Conservation (phyloP, 441 rosid species). For the Adansonia grandidieri region DNA sequence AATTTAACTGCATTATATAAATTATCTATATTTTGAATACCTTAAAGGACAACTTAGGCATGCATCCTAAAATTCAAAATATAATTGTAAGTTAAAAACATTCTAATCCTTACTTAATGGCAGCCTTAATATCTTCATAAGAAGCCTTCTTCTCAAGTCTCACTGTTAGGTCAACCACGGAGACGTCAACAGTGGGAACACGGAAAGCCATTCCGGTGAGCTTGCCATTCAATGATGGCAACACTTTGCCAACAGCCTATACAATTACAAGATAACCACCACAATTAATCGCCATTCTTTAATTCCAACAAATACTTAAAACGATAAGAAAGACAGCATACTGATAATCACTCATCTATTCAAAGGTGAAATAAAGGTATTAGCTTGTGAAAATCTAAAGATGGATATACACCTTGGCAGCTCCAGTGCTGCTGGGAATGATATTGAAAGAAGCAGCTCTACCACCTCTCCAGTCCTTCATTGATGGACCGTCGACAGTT, state of each 20-base stretch:
- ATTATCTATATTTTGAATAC: neutral
- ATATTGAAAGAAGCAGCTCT: constrained; percentile 97
- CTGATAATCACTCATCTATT: too few relatives aligned
- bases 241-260: constrained; percentile 79
- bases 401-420: constrained; percentile 65
- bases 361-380: neutral
- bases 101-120: constrained; percentile 55
- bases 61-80: neutral
- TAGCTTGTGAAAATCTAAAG: neutral
- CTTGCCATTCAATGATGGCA: constrained; percentile 75
- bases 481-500: constrained; percentile 84
- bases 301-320: neutral
- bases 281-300: neutral
- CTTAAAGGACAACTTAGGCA: neutral
- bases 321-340: neutral
- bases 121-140: constrained; percentile 73
- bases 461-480: constrained; percentile 97
- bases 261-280: constrained; percentile 18
- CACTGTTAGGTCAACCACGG: constrained; percentile 83
- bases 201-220: constrained; percentile 90
- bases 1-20: neutral
- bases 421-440: constrained; percentile 84
- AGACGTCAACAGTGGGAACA: constrained; percentile 91
- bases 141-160: constrained; percentile 82
- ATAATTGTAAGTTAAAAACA: neutral